Conservation (phyloP, 768 basidiomycete genomes). For the Wakefieldia striispora region DNA sequence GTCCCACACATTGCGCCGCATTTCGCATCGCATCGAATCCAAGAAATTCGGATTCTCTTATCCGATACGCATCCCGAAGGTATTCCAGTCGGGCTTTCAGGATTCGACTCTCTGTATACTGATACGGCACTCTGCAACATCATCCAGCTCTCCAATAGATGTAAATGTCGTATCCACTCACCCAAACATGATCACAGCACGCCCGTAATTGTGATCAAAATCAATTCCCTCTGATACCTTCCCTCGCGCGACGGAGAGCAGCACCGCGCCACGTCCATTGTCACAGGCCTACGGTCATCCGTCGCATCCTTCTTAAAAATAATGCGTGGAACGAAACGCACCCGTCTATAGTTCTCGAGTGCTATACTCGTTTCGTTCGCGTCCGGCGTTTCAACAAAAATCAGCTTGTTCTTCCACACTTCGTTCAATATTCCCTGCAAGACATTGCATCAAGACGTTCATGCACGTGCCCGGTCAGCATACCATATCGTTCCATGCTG, state of each 20-base stretch:
- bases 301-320: neutral
- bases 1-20: constrained; percentile 98
- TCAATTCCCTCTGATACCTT: constrained; percentile 99
- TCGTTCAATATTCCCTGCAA: constrained; percentile 93
- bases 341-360: constrained; percentile 93
- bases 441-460: neutral
- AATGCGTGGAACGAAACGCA: constrained; percentile 31
- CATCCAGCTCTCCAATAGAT: constrained; percentile 2
- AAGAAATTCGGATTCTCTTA: constrained; percentile 96
- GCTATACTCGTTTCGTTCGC: constrained; percentile 99
- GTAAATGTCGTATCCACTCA: constrained; percentile 32
- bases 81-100: constrained; percentile 97
- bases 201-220: constrained; percentile 99
- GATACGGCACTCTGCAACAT: constrained; percentile 79
- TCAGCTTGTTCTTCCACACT: constrained; percentile 99
- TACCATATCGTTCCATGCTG: constrained; percentile 99
- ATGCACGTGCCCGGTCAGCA: constrained; percentile 23
- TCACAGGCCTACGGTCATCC: constrained; percentile 76
- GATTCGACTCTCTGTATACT: constrained; percentile 98
- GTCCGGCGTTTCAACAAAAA: constrained; percentile 99
- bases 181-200: constrained; percentile 99
- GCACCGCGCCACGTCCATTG: constrained; percentile 94
- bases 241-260: constrained; percentile 95
- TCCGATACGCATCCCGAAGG: constrained; percentile 96
- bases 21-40: constrained; percentile 99